Base-by-base conservation (phyloP, 208 protist genomes). In the Trypanosoma platydactyli region DNA sequence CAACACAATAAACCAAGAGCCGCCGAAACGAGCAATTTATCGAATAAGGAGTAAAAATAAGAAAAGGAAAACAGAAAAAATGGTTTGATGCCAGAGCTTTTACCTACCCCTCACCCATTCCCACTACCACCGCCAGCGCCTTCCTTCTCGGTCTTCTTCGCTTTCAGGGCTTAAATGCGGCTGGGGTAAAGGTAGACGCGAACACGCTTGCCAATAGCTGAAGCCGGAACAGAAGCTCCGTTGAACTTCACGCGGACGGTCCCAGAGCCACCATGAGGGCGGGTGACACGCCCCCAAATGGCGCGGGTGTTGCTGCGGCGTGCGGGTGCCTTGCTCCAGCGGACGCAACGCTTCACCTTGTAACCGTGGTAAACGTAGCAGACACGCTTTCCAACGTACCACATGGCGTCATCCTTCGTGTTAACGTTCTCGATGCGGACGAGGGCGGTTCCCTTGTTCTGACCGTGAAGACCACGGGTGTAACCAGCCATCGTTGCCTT, bases 321-420 rank as follows among this genome's bases (percentile, higher is more conserved):
- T 4, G 83, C 87, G 20, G 92, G 92, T 40, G 89, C 89, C 80
- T 95, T 92, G 80, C 76, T 84, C 89, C 84, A 94, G 75, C 89
- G 90, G 59, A 95, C 81, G 71, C 87, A 97, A 38, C 88, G 87
- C 86, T 91, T 91, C 66, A 97, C 88, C 76, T 95, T 97, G 73
- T 98, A 83, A 64, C 94, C 97, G 73, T 98, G 95, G 90, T 99
- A 99, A 38, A 99, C 91, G 86, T 98, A 99, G 75, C 91, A 98
- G 53, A 99, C 88, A 64, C 94, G 89, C 94, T 99, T 99, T 68
- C 98, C 98, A n/a, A 99, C 74, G 85, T 99, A 99, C 89, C 95
- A 99, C 41, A 77, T 59, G 64, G 98, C 88, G 46, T 98, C 98
- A 55, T 98, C 84, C 68, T 88, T 94, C 63, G 85, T 95, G 76